Evolutionary conservation across 2,329 filamentous ascomycete genomes (phyloP).

Genomic region (Cytospora mali): DNA sequence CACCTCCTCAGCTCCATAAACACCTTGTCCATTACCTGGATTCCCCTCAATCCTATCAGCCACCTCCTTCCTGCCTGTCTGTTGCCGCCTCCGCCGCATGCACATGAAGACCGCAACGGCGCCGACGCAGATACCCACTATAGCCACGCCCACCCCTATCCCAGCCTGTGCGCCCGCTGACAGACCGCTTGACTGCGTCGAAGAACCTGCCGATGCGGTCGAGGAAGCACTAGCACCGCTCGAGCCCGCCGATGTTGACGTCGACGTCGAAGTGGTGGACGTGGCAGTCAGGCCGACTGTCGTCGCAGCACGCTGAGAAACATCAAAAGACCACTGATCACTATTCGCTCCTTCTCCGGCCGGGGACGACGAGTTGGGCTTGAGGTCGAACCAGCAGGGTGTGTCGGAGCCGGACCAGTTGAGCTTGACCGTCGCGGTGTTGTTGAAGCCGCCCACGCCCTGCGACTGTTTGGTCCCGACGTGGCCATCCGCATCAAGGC

Average conservation of each 20-base stretch:
- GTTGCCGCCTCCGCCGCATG: slow-evolving; percentile 1
- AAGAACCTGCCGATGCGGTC: background rate
- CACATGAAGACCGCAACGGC: background rate
- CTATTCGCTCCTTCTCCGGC: slow-evolving; percentile 9
- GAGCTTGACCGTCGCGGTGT: slow-evolving; percentile 10
- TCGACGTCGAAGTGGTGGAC: background rate
- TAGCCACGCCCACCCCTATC: slow-evolving; percentile 1
- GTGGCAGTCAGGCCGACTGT: slow-evolving; percentile 5
- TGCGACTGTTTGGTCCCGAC: background rate
- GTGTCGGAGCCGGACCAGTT: slow-evolving; percentile 18
- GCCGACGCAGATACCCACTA: slow-evolving; percentile 5
- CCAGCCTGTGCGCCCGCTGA: slow-evolving; percentile 11
- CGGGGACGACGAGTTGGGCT: slow-evolving; percentile 4
- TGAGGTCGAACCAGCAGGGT: slow-evolving; percentile 22
- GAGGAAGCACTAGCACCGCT: background rate
- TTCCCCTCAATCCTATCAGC: slow-evolving; percentile 3
- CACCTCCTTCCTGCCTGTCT: background rate
- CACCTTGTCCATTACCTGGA: background rate
- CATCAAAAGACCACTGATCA: slow-evolving; percentile 15
- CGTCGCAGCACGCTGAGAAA: slow-evolving; percentile 9
- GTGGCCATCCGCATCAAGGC: slow-evolving; percentile 1
- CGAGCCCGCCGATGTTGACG: background rate
- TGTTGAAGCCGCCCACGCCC: slow-evolving; percentile 14
- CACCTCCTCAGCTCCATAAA: background rate
- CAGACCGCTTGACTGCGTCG: background rate